Conservation (phyloP, 495 filamentous ascomycete genomes). For the Xylaria flabelliformis region DNA sequence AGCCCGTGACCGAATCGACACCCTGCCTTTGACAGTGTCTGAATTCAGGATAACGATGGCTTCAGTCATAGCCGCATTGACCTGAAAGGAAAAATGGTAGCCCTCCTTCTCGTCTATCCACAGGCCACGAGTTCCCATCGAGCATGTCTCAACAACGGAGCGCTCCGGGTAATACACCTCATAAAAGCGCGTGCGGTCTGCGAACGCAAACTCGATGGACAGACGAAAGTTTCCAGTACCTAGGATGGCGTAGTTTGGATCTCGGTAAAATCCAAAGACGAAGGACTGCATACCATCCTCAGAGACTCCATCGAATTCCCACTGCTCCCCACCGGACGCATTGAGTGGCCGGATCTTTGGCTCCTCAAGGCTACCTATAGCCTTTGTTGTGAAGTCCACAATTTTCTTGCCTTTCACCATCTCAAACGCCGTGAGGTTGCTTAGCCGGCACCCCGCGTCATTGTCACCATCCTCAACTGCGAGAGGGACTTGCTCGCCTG, state of each 20-base stretch:
- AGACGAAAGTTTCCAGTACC: constrained; percentile 33
- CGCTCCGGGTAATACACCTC: constrained; percentile 17
- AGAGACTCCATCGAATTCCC: not conserved
- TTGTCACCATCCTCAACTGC: not conserved
- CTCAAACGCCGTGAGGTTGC: not conserved
- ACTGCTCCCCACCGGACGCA: not conserved
- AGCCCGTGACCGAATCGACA: not conserved
- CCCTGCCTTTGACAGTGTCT: not conserved
- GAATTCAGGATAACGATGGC: not conserved
- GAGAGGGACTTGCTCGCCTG: not conserved
- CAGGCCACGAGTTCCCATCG: not conserved
- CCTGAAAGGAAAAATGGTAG: not conserved
- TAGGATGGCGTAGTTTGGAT: constrained; percentile 30
- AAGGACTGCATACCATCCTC: constrained; percentile 24
- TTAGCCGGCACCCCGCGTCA: not conserved
- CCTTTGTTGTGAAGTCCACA: not conserved
- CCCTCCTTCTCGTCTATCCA: not conserved
- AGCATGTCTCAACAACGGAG: not conserved
- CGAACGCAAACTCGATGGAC: constrained; percentile 29
- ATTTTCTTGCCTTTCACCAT: not conserved
- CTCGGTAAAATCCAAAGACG: constrained; percentile 32
- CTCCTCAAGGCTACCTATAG: not conserved
- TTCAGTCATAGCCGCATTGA: not conserved
- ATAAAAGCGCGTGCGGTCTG: constrained; percentile 29
- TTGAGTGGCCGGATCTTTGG: not conserved